phyloP scores from a whole-genome alignment of 1,284 basidiomycete genomes.

The Ceratobasidium sp. region DNA sequence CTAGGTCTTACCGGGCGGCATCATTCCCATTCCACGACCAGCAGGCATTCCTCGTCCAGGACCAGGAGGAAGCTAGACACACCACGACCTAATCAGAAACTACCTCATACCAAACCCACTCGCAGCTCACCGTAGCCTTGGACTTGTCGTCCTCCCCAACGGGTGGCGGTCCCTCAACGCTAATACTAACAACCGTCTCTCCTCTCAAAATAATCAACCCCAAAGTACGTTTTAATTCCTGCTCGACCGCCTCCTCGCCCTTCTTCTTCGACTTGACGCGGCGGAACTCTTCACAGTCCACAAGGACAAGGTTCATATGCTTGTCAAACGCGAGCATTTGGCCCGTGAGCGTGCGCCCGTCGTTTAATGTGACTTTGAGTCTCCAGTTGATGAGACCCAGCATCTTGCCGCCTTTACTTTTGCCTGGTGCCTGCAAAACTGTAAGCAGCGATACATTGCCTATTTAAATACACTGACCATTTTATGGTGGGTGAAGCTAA shows the following conservation, averaged over 20 bases:
- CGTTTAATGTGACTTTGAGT: conserved; percentile 97
- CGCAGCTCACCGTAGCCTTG: conserved; percentile 39
- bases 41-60: conserved; percentile 95
- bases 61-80: conserved; percentile 78
- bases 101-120: background rate
- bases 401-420: conserved; percentile 98
- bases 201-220: conserved; percentile 96
- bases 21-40: conserved; percentile 96
- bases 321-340: conserved; percentile 99
- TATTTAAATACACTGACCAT: background rate
- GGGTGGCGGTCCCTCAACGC: conserved; percentile 96
- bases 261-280: conserved; percentile 89
- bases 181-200: conserved; percentile 95
- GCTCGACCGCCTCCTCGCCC: conserved; percentile 72
- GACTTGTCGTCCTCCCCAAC: conserved; percentile 85
- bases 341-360: conserved; percentile 93
- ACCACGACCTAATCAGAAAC: background rate
- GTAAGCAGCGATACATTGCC: background rate
- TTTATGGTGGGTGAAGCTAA: conserved; percentile 10
- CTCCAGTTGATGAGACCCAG: conserved; percentile 97
- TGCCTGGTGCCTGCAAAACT: conserved; percentile 77
- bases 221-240: conserved; percentile 96
- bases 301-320: conserved; percentile 99
- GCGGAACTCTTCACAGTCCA: conserved; percentile 96
- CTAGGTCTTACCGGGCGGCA: conserved; percentile 80